phyloP scores from a whole-genome alignment of 257 asterid species.

The Solanum pinnatisectum region DNA sequence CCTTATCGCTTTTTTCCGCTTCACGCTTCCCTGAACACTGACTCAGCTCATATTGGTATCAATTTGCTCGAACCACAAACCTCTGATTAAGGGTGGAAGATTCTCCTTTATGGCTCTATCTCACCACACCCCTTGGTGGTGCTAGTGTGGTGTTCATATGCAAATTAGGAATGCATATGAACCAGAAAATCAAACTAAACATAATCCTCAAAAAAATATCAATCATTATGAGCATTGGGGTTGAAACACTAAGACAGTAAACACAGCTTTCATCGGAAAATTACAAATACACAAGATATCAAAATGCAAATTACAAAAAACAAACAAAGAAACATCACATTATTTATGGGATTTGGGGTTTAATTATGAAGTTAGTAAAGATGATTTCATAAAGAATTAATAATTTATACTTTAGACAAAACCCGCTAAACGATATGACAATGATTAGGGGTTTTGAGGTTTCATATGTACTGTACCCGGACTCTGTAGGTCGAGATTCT shows the following conservation, averaged over 20 bases:
- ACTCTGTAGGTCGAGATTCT: conserved; percentile 78
- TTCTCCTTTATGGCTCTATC: background rate
- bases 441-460: background rate
- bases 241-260: background rate
- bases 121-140: background rate
- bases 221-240: background rate
- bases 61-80: background rate
- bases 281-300: too few relatives aligned
- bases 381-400: background rate
- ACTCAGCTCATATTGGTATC: too few relatives aligned
- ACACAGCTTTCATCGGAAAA: too few relatives aligned
- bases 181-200: background rate
- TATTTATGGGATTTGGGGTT: background rate
- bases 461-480: conserved; percentile 52
- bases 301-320: too few relatives aligned
- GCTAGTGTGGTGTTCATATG: background rate
- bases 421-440: background rate
- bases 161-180: background rate
- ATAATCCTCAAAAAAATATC: background rate
- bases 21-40: too few relatives aligned
- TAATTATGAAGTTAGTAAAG: background rate
- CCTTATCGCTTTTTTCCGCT: too few relatives aligned
- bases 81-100: background rate
- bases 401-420: background rate
- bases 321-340: background rate